Base-by-base conservation (phyloP, 345 rosid genomes). In the Kandelia obovata region DNA sequence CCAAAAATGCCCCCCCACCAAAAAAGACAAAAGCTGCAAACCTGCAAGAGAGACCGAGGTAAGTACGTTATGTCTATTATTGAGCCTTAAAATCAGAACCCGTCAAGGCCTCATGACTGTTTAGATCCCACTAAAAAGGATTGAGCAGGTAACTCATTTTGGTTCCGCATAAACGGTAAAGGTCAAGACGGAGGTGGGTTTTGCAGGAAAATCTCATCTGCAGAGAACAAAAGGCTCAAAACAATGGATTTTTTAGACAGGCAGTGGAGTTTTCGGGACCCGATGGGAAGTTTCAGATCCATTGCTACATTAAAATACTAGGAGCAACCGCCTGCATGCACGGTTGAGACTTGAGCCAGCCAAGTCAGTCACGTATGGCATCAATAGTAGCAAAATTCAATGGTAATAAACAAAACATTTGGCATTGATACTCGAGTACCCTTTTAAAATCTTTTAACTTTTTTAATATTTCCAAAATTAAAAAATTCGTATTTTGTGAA, bases 241-340 rank as follows among this genome's bases (percentile, higher is more conserved):
- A 52, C 46, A 63, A 74, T 76, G 59, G 56, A 43, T 62, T 65
- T 65, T 68, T 59, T 66, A 66, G 69, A 73, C 64, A 61, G 25
- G 26, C 62, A 67, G 67, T 28, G 60, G n/a, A 35, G 32, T 47
- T 27, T 21, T 62, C 11, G 43, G 4, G n/a, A 28, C 32, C 34
- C 28, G 26, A 46, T 58, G 55, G 34, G 35, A 37, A 34, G 46
- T 69, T 66, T 69, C 66, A 84, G 84, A 81, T 82, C 84, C 81
- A 76, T 26, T 53, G 7, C 30, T 10, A 65, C 67, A 58, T 55
- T 62, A 79, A 79, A 79, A 60, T 49, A 52, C 64, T 46, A 67
- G 6, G 52, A 64, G 25, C 32, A 16, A 46, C 30, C 37, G 2
- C 56, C 21, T 1, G 28, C 26, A 8, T 56, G 59, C 65, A 46